Evolutionary conservation across 306 rosid species (phyloP).

Genomic region (Rubus idaeus): DNA sequence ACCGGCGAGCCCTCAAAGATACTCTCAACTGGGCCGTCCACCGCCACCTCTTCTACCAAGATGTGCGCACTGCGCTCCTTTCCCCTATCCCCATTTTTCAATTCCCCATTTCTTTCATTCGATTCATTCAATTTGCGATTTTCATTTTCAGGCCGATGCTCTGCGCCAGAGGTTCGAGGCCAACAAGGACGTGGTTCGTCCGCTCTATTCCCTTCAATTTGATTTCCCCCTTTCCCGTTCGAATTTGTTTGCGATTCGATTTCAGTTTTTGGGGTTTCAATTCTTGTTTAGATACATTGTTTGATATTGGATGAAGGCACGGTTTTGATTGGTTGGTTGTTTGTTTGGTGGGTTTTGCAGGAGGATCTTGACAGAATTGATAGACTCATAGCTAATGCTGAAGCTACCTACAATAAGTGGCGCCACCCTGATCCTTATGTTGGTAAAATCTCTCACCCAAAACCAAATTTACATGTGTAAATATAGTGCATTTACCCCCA

Average conservation of each 20-base stretch:
- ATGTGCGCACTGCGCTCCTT: slow-evolving; percentile 36
- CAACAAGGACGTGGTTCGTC: slow-evolving; percentile 77
- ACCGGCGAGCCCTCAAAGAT: slow-evolving; percentile 87
- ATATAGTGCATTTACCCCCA: background rate
- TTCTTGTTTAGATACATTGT: background rate
- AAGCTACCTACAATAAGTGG: slow-evolving; percentile 77
- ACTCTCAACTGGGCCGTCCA: slow-evolving; percentile 98
- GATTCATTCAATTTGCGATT: background rate
- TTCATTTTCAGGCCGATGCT: slow-evolving; percentile 60
- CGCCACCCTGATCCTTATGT: slow-evolving; percentile 98
- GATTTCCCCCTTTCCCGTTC: background rate
- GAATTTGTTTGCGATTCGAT: background rate
- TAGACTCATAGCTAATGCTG: slow-evolving; percentile 65
- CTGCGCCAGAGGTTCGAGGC: slow-evolving; percentile 85
- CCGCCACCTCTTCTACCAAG: slow-evolving; percentile 92
- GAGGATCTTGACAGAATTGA: slow-evolving; percentile 87
- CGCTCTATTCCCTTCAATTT: background rate
- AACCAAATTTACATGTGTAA: background rate
- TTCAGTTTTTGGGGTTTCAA: background rate
- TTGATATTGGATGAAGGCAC: background rate
- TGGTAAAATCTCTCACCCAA: slow-evolving; percentile 39
- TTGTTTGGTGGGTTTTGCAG: slow-evolving; percentile 36
- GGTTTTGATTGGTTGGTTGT: slow-evolving; percentile 11
- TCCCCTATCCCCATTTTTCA: background rate
- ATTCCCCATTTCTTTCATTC: background rate